Conservation (phyloP, 2,329 filamentous ascomycete species). For the Coccinonectria pachysandricola region DNA sequence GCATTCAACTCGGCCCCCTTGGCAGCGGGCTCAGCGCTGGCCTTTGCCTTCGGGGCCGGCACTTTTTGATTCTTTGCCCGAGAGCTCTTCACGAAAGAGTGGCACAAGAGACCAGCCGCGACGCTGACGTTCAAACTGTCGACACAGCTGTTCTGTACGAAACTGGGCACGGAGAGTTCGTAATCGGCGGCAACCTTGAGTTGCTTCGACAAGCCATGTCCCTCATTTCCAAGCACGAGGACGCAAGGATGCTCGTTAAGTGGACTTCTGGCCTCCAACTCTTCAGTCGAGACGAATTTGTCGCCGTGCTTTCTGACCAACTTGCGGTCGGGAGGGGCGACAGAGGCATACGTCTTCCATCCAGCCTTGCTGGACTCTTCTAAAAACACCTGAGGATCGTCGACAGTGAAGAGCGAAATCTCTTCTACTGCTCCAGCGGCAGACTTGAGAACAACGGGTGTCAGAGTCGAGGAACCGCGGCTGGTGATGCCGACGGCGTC, state of each 20-base stretch:
- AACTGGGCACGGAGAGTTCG: constrained; percentile 54
- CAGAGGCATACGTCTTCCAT: constrained; percentile 78
- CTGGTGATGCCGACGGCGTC: constrained; percentile 72
- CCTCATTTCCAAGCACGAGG: constrained; percentile 76
- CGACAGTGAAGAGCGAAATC: constrained; percentile 61
- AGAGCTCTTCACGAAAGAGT: constrained; percentile 48
- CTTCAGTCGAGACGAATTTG: constrained; percentile 39
- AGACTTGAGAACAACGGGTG: constrained; percentile 72
- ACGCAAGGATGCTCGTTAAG: constrained; percentile 56
- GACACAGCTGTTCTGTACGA: constrained; percentile 44
- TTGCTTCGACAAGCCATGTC: constrained; percentile 56
- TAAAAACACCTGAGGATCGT: constrained; percentile 60
- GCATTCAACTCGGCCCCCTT: too few relatives aligned
- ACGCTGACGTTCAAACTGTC: constrained; percentile 94
- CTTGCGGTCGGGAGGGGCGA: constrained; percentile 33
- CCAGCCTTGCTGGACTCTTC: constrained; percentile 55
- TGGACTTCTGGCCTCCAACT: constrained; percentile 40
- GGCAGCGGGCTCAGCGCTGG: not conserved
- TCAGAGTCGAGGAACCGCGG: constrained; percentile 62
- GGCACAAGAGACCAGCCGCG: constrained; percentile 66
- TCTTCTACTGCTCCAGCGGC: constrained; percentile 81
- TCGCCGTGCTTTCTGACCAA: constrained; percentile 23
- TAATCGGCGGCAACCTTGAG: constrained; percentile 57
- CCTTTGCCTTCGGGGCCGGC: not conserved
- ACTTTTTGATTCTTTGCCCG: constrained; percentile 1